Evolutionary conservation across 805 yeast genomes (phyloP), one percentile per base, ranked within the genome.

Genomic region (Kluyveromyces lactis): DNA sequence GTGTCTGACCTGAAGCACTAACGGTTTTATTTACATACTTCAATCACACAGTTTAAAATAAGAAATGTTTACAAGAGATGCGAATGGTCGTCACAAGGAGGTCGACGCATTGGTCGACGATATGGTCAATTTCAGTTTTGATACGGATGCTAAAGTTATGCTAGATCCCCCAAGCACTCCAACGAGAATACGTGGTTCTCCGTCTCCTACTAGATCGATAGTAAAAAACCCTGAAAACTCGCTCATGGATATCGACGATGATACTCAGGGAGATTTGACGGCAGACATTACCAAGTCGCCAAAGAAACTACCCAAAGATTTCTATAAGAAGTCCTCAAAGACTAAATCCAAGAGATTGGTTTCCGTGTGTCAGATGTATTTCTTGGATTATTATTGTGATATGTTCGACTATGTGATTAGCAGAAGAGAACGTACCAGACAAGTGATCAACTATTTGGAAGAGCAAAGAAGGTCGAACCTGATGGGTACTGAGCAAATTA

Each of bases 331-430:
- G 54, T 82, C 89, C 5, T 72, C 76, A 42, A 72, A 76, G 33
- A 79, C 83, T 37, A 86, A 86, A 54, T 86, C 94, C 1, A 82
- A 81, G 55, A 71, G 98, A 44, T 66, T 86, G 43, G 95, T 89
- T 7, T 82, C 87, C 36, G 97, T 92, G 19, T 83, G 95, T 30
- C 96, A 90, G 58, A 75, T 87, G 77, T 94, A 82, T 63, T 92
- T 92, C 53, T 69, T 92, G 42, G 98, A 92, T 60, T 86, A 89
- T 62, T 92, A 92, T 61, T 90, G 95, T 64, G 98, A 92, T 60
- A 79, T 84, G 77, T 82, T 92, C 63, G 95, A 86, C 57, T 92
- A 92, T 57, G 83, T 90, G 24, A 83, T 89, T 48, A 77, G 77
- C 45, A 77, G 99, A 59, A 77, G 90, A 56, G 86, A 83, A 56